Evolutionary conservation across 306 rosid genomes (phyloP).

Genomic region (Begonia masoniana): DNA sequence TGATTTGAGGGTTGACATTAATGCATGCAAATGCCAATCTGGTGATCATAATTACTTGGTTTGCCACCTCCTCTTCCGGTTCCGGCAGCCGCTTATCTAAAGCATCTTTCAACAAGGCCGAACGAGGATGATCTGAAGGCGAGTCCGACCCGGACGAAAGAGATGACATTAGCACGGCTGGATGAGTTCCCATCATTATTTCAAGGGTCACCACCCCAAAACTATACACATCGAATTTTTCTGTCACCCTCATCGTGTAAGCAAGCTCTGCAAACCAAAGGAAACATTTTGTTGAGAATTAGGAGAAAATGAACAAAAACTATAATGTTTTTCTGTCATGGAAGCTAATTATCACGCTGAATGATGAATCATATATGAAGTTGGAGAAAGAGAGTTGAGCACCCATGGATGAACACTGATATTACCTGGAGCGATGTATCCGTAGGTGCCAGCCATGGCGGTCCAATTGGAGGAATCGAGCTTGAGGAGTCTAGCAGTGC

Average conservation of each 20-base stretch:
- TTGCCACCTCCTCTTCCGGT: conserved; percentile 1
- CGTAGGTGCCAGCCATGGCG: conserved; percentile 4
- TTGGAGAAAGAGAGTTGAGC: no score
- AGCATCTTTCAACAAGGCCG: background rate
- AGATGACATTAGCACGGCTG: conserved; percentile 2
- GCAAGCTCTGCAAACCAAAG: conserved; percentile 4
- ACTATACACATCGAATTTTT: conserved; percentile 11
- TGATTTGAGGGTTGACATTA: conserved; percentile 6
- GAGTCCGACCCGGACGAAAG: background rate
- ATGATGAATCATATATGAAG: no score
- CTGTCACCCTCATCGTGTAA: conserved; percentile 8
- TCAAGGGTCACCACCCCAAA: conserved; percentile 10
- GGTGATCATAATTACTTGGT: conserved; percentile 4
- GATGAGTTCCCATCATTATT: conserved; percentile 11
- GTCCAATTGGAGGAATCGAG: conserved; percentile 6
- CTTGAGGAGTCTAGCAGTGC: conserved; percentile 10
- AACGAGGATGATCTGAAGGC: background rate
- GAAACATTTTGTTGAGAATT: background rate
- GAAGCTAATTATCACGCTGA: no score
- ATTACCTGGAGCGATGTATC: conserved; percentile 16
- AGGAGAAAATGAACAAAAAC: no score
- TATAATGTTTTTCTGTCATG: no score
- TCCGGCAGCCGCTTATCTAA: conserved; percentile 7
- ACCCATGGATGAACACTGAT: background rate
- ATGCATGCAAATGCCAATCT: conserved; percentile 8